Evolutionary conservation across 257 asterid genomes (phyloP).

Genomic region (Plantago ovata): DNA sequence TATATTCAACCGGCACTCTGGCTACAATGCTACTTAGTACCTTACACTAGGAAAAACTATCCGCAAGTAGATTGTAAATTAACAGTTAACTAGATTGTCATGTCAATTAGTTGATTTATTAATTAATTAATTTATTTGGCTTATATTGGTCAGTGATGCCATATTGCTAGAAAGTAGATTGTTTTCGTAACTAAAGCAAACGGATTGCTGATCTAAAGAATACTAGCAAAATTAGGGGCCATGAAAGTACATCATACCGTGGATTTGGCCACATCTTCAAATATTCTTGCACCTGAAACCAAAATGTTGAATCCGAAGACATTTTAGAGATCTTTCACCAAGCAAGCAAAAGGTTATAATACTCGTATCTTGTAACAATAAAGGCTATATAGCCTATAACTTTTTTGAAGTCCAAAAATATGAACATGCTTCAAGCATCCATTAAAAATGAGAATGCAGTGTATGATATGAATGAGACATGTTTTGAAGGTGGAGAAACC

Average conservation of each 20-base stretch:
- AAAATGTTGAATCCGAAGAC: slow-evolving; percentile 18
- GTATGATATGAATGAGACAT: slow-evolving; percentile 1
- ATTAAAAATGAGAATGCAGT: background rate
- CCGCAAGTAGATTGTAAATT: too few relatives aligned
- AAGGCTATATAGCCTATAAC: background rate
- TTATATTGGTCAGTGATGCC: too few relatives aligned
- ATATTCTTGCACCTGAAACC: slow-evolving; percentile 88
- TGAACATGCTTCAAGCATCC: background rate
- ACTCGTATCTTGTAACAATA: slow-evolving; percentile 1
- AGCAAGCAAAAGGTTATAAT: slow-evolving; percentile 3
- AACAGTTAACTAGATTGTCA: too few relatives aligned
- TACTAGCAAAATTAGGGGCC: background rate
- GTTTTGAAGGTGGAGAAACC: background rate
- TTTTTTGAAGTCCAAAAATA: background rate
- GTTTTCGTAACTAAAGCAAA: too few relatives aligned
- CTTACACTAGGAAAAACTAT: too few relatives aligned
- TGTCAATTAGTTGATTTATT: too few relatives aligned
- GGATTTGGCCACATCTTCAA: slow-evolving; percentile 77
- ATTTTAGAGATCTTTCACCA: slow-evolving; percentile 11
- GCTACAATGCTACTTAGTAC: too few relatives aligned
- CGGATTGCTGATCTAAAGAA: background rate
- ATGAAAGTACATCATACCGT: slow-evolving; percentile 43
- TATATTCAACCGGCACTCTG: too few relatives aligned
- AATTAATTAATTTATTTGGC: too few relatives aligned
- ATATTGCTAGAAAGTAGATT: too few relatives aligned